These are phyloP conservation scores for Cryptosporidium felis DNA, from an alignment of 169 alveolate species.

Conservation along the genomic window DNA sequence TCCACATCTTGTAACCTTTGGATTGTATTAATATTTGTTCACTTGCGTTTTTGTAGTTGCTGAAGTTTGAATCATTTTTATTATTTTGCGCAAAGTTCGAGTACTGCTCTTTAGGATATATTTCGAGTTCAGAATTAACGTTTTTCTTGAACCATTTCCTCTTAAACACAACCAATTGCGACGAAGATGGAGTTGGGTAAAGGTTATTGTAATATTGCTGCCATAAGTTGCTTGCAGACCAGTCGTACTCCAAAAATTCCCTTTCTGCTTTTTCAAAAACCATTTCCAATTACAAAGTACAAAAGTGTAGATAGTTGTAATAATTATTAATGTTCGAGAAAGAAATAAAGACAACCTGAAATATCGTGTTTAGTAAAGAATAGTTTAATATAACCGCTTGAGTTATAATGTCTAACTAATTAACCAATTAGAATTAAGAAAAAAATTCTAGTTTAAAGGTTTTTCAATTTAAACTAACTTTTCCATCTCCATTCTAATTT, in stretches of 20 bases:
- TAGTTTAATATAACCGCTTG: background rate
- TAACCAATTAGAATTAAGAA: background rate
- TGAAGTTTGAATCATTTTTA: background rate
- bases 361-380: background rate
- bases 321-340: background rate
- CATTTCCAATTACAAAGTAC: background rate
- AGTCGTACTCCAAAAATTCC: constrained; percentile 29
- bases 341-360: background rate
- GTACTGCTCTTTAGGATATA: constrained; percentile 1
- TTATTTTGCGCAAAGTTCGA: background rate
- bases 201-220: constrained; percentile 59
- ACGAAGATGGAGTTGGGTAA: constrained; percentile 58
- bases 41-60: background rate
- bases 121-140: constrained; percentile 17
- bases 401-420: background rate
- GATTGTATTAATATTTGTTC: background rate
- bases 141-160: constrained; percentile 68
- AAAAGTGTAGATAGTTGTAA: background rate
- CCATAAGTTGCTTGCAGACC: constrained; percentile 50
- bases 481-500: constrained; percentile 82
- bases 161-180: constrained; percentile 18
- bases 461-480: constrained; percentile 20
- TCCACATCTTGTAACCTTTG: background rate
- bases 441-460: background rate
- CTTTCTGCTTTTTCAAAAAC: constrained; percentile 39